Evolutionary conservation across 2,329 filamentous ascomycete genomes (phyloP), one percentile per base, ranked within the genome.

Genomic region (Aspergillus pseudoterreus): DNA sequence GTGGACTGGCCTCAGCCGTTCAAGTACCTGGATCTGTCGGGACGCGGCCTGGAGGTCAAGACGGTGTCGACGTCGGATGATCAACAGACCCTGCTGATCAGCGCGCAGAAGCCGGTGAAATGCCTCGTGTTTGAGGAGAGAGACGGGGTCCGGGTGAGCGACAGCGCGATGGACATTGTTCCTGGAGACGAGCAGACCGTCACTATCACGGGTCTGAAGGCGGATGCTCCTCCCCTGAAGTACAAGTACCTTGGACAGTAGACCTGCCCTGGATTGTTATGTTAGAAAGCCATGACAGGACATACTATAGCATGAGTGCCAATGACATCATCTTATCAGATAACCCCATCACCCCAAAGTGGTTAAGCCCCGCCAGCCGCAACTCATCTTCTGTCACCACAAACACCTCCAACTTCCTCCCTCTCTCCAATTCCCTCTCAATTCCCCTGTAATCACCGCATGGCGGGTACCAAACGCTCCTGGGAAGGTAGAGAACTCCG

Each of bases 1-100:
- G 73, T 79, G 4, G 81, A 83, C 65, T 84, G 81, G 81, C 81
- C 81, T 4, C 80, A 83, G 61, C 81, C 81, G 41, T 75, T 83
- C 58, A 83, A 82, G 67, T 82, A 83, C 60, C 75, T 83, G 12
- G 73, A 78, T 52, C 75, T 83, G 53, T 71, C 73, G 3, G 70
- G 78, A 30, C 74, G 80, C 33, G 77, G 76, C 15, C 70, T 83
- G 1, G 64, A 77, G 49, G 72, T 80, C 9, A 61, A 58, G 22
- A 62, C 68, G 21, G 71, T 71, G n/a, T 64, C 69, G 38, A 71
- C 67, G 41, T 51, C 54, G 3, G 46, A 50, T 21, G 46, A 57
- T 12, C 49, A 58, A 43, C 56, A 59, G 50, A 57, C 47, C 1
- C 73, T 81, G 33, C 59, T 68, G 27, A 71, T 83, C 57, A 76